Evolutionary conservation across 768 basidiomycete genomes (phyloP), one percentile per base, ranked within the genome.

Genomic region (Pleurotus ostreatus): DNA sequence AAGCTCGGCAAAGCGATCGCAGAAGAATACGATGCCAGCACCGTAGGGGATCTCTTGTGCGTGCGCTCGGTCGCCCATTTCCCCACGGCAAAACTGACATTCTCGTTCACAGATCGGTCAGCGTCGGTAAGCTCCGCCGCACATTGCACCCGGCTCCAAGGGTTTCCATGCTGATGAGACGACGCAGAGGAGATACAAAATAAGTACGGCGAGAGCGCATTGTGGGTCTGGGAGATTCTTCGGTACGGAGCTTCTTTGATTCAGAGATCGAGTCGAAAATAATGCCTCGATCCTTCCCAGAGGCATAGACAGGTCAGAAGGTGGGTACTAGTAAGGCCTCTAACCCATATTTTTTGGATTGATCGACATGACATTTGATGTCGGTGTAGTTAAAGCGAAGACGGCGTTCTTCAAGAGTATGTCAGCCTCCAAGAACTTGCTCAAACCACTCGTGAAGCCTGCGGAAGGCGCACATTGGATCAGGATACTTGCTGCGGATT

Each of bases 391-490:
- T 37, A 94, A 92, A 64, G 91, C 92, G 65, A 92, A 92, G 68
- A 78, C 86, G 13, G 74, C 78, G 0, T 71, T 89, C 26, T 87
- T 82, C 59, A 98, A 97, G 74, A 93, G 91, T 63, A 98, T 98
- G 96, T 73, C 94, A 53, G 92, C 94, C 0, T 88, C 93, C n/a
- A 99, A 99, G 69, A 98, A 98, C 65, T 80, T 98, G 20, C 84
- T 88, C 0, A 82, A 84, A 34, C 82, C 89, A 0, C 84, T 98
- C 20, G 88, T 79, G 5, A 86, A 84, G 41, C 71, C 80, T 12
- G 76, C 83, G 2, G 87, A 94, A 57, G 95, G 93, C 0, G 78
- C 82, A 45, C 92, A 93, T 55, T 98, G 97, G 97, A 82, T 99
- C 46, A 79, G 88, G 8, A 88, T 98, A 8, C 81, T 98, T 23